Conservation (phyloP, 345 rosid genomes). For the Heritiera littoralis region DNA sequence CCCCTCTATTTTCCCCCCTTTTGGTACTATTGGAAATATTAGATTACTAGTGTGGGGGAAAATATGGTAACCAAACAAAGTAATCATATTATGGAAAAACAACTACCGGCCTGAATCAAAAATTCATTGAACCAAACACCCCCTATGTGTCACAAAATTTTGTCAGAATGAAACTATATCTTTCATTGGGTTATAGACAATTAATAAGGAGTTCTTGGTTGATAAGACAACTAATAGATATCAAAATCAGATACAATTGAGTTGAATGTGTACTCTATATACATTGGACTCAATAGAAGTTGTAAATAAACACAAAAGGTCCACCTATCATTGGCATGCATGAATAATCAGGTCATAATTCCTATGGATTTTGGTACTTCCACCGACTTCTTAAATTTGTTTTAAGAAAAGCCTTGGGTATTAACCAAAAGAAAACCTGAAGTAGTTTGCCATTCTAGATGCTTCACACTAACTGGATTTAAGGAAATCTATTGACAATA, state of each 20-base stretch:
- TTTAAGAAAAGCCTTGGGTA: background rate
- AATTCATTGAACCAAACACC: too few relatives aligned
- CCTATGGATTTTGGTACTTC: background rate
- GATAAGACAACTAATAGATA: background rate
- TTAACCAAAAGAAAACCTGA: background rate
- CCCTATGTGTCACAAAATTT: background rate
- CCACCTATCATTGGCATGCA: background rate
- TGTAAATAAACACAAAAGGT: background rate
- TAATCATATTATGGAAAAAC: too few relatives aligned
- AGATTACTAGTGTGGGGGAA: too few relatives aligned
- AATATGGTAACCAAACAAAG: too few relatives aligned
- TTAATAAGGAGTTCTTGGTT: background rate
- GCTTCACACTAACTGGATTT: background rate
- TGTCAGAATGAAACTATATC: background rate
- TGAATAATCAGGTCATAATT: background rate
- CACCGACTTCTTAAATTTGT: background rate
- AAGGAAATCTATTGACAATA: background rate
- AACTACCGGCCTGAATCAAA: too few relatives aligned
- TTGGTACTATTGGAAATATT: too few relatives aligned
- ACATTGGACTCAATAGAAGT: too few relatives aligned
- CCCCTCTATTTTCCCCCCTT: too few relatives aligned
- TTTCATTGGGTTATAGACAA: background rate
- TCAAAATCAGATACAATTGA: background rate
- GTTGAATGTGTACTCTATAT: background rate
- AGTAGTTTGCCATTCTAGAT: background rate